A percentile compares a stretch with the other conserved stretches of the same genome.
phyloP scores from a whole-genome alignment of 441 rosid species.

The Croton setiger region DNA sequence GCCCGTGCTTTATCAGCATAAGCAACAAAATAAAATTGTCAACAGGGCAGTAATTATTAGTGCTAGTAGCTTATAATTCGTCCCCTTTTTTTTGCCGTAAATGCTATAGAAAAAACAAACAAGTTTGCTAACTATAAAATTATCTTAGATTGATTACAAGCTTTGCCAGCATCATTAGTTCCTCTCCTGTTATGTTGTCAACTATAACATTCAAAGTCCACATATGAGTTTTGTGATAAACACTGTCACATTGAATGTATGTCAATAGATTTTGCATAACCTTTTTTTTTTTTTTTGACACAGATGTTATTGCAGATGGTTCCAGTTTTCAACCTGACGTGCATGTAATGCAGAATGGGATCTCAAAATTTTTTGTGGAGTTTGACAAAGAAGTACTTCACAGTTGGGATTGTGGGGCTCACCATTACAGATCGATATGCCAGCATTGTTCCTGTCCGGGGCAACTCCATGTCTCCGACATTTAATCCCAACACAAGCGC shows the following conservation, averaged over 20 bases:
- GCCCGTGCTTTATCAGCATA: no score
- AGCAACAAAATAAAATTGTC: no score
- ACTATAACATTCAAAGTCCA: neutral
- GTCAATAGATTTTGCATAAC: neutral
- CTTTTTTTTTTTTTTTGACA: no score
- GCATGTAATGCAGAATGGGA: conserved; percentile 33
- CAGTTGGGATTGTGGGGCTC: conserved; percentile 44
- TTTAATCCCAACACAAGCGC: conserved; percentile 38
- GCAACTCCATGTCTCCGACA: conserved; percentile 62
- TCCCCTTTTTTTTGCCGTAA: no score
- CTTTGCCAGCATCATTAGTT: no score
- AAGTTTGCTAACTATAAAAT: no score
- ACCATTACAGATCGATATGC: conserved; percentile 51
- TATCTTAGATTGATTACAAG: no score
- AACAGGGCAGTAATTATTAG: no score
- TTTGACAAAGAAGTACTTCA: conserved; percentile 37
- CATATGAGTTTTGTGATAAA: neutral
- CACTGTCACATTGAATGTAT: neutral
- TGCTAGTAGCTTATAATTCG: no score
- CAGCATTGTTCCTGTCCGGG: conserved; percentile 45
- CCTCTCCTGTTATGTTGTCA: no score
- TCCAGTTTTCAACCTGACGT: conserved; percentile 17
- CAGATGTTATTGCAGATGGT: conserved; percentile 24
- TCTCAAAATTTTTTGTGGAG: conserved; percentile 36
- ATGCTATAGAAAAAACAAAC: no score